Conservation (phyloP, 1,284 basidiomycete genomes). For the Puccinia horiana region DNA sequence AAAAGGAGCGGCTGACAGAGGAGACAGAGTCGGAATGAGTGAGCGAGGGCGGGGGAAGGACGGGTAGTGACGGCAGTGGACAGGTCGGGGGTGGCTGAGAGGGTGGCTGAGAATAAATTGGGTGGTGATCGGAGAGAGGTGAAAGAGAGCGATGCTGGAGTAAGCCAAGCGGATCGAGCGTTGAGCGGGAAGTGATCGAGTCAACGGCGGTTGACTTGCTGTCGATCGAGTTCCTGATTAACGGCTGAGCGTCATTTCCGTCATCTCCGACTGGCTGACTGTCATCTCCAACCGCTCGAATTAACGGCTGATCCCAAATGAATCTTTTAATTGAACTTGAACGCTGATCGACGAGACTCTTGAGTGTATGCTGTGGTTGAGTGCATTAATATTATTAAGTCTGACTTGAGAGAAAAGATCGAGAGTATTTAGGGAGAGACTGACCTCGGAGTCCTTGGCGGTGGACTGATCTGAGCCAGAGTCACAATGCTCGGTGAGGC, state of each 20-base stretch:
- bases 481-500: slow-evolving; percentile 2
- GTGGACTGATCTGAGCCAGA: neutral
- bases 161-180: neutral
- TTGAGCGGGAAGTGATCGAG: neutral
- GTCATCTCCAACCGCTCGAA: neutral
- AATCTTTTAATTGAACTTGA: neutral
- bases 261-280: neutral
- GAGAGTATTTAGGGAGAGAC: too few relatives aligned
- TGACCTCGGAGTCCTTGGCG: neutral
- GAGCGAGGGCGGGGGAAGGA: neutral
- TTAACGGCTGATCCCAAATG: neutral
- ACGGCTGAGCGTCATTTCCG: too few relatives aligned
- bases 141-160: neutral
- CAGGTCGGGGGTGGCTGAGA: slow-evolving; percentile 22
- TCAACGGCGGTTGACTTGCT: slow-evolving; percentile 29
- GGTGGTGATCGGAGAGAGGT: neutral
- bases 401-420: neutral
- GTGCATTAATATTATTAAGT: neutral
- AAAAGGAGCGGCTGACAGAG: neutral
- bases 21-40: too few relatives aligned
- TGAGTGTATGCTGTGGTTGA: neutral
- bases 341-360: neutral
- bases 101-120: slow-evolving; percentile 19
- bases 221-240: slow-evolving; percentile 6
- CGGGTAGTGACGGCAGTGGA: neutral